Base-by-base conservation (phyloP, 2,329 filamentous ascomycete species). In the Fusarium cyanostomum region DNA sequence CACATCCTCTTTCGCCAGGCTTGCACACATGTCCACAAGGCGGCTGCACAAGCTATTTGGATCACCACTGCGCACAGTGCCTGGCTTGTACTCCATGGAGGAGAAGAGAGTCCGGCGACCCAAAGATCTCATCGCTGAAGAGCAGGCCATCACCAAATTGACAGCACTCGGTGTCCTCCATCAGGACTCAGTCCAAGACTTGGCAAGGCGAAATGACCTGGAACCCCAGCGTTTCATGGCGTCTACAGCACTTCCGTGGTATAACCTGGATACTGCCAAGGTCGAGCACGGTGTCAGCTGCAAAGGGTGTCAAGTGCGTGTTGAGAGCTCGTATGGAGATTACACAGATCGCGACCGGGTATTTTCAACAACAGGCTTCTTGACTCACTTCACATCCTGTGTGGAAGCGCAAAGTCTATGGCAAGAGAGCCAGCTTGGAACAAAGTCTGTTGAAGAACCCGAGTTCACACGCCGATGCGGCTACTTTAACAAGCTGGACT, bases 371-470 rank as follows among this genome's bases (percentile, higher is more conserved):
- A 16, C 12, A 2, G 31, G 57, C 0, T 61, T 54, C 6, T 10
- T 35, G 28, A 4, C 16, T 9, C 57, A 63, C 8, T 53, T 61
- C 13, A 12, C 51, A 33, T 16, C 18, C 7, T 63, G 57, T 16
- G 1, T 8, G 7, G 1, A 44, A 13, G 52, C 52, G 15, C 57
- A 49, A 11, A 9, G 34, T n/a, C 26, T 56, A 1, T 63, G 52
- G 56, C n/a, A n/a, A n/a, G n/a, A n/a, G n/a, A n/a, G n/a, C n/a
- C n/a, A n/a, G n/a, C n/a, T n/a, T n/a, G 44, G 45, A 5, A 51
- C 44, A 9, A 51, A 8, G 24, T 21, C 15, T 38, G 15, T 56
- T 6, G 7, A 38, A 12, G 44, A 56, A 13, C 44, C 52, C 4
- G 45, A 44, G 21, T 50, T 56, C 13, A 56, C 52, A n/a, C 52